Evolutionary conservation across 805 yeast species (phyloP).

Genomic region (Candida taoyuanica): DNA sequence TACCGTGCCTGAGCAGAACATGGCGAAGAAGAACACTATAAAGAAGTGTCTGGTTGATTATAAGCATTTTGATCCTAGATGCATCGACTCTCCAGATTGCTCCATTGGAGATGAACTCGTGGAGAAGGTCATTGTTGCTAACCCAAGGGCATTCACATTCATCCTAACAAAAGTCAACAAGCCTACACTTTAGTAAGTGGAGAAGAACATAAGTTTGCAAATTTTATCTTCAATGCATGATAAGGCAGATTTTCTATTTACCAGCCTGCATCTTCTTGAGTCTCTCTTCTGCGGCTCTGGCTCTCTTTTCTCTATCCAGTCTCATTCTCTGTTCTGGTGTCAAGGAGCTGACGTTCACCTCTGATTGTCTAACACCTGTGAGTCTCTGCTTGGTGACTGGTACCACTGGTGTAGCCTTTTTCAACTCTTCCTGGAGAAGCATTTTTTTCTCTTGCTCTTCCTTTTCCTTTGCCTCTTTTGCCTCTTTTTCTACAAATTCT

Average conservation of each 20-base stretch:
- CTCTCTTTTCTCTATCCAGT: constrained; percentile 90
- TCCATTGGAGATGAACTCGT: constrained; percentile 32
- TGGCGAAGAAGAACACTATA: constrained; percentile 39
- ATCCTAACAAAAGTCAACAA: constrained; percentile 38
- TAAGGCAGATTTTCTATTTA: too few species aligned
- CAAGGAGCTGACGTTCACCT: constrained; percentile 52
- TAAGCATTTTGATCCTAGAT: constrained; percentile 55
- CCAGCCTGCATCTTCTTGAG: constrained; percentile 31
- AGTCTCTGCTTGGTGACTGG: constrained; percentile 35
- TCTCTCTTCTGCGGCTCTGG: constrained; percentile 94
- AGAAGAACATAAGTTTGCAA: too few species aligned
- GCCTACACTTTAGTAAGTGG: constrained; percentile 17
- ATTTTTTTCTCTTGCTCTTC: constrained; percentile 37
- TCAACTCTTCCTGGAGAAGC: constrained; percentile 41
- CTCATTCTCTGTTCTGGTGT: constrained; percentile 69
- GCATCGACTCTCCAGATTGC: constrained; percentile 7
- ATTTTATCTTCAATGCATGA: too few species aligned
- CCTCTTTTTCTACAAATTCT: constrained; percentile 48
- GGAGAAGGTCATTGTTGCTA: constrained; percentile 25
- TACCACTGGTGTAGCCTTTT: constrained; percentile 26
- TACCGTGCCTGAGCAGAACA: neutral
- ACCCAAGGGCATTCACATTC: constrained; percentile 32
- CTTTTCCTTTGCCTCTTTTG: constrained; percentile 32
- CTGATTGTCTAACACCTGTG: constrained; percentile 27
- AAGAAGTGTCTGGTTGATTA: constrained; percentile 58